These are phyloP conservation scores for Pseudogymnoascus sp. DNA, from an alignment of 2,329 filamentous ascomycete species.

Conservation along the genomic window DNA sequence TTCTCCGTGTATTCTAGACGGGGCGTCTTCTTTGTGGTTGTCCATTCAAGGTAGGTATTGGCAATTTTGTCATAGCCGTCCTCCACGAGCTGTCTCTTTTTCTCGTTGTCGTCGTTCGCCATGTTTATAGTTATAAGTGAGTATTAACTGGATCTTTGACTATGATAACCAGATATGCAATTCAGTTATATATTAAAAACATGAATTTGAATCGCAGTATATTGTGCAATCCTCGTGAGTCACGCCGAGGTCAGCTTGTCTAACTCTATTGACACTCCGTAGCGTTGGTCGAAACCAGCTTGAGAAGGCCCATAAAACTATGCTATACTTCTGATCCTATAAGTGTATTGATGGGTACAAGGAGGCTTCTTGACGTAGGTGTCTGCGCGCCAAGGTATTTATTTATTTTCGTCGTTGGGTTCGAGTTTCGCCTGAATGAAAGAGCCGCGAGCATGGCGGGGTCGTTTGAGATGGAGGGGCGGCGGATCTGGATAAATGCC, in stretches of 20 bases:
- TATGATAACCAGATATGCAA: neutral
- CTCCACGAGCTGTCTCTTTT: conserved; percentile 3
- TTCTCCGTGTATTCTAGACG: conserved; percentile 10
- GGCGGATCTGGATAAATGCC: conserved; percentile 6
- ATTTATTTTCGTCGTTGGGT: conserved; percentile 1
- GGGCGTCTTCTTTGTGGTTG: neutral
- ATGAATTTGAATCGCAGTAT: neutral
- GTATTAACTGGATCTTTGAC: neutral
- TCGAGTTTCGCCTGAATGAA: conserved; percentile 8
- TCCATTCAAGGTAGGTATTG: conserved; percentile 4
- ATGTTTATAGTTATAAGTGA: neutral
- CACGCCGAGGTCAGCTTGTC: conserved; percentile 1
- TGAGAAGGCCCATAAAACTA: neutral
- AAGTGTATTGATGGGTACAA: neutral
- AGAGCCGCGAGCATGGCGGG: conserved; percentile 5
- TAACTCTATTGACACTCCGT: neutral
- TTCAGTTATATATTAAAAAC: neutral
- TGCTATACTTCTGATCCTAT: neutral
- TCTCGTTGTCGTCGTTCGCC: neutral
- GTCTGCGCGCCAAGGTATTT: neutral
- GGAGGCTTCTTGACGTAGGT: neutral
- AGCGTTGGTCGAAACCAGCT: neutral
- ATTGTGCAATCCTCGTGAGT: neutral
- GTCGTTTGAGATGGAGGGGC: conserved; percentile 3
- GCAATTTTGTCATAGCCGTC: conserved; percentile 7